phyloP scores from a whole-genome alignment of 108 stramenopile species.

The Nitzschia sp. region DNA sequence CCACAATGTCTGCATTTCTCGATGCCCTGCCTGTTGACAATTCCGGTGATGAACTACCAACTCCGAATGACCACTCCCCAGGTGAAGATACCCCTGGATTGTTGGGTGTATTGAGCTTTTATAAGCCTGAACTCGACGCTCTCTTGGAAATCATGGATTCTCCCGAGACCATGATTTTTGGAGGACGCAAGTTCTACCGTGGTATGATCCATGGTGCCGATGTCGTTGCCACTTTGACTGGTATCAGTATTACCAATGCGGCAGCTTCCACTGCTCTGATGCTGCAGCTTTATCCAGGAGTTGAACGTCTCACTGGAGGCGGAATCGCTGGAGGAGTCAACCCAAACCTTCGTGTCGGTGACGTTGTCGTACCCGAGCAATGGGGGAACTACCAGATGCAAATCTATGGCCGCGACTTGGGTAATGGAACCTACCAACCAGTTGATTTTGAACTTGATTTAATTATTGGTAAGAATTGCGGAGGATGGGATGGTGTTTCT shows the following conservation, averaged over 20 bases:
- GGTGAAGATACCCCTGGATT: slow-evolving; percentile 8
- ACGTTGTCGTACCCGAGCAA: slow-evolving; percentile 9
- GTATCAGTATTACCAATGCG: slow-evolving; percentile 9
- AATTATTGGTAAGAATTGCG: slow-evolving; percentile 5
- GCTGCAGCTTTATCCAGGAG: slow-evolving; percentile 2
- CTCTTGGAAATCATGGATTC: slow-evolving; percentile 4
- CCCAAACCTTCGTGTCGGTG: slow-evolving; percentile 1
- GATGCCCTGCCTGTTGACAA: neutral
- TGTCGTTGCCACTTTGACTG: slow-evolving; percentile 17
- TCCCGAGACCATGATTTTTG: slow-evolving; percentile 1
- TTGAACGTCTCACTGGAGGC: slow-evolving; percentile 11
- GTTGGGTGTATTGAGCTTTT: slow-evolving; percentile 10
- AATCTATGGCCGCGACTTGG: slow-evolving; percentile 1
- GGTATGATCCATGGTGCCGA: slow-evolving; percentile 5
- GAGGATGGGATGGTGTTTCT: slow-evolving; percentile 11
- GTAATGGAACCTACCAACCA: slow-evolving; percentile 5
- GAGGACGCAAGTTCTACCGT: slow-evolving; percentile 15
- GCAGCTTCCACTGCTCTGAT: slow-evolving; percentile 4
- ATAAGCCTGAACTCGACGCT: slow-evolving; percentile 7
- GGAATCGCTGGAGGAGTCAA: slow-evolving; percentile 11
- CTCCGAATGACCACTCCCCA: slow-evolving; percentile 1
- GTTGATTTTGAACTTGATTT: slow-evolving; percentile 9
- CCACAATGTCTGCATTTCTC: slow-evolving; percentile 11
- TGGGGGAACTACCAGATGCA: slow-evolving; percentile 14
- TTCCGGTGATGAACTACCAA: neutral